Evolutionary conservation across 768 basidiomycete genomes (phyloP), one percentile per base, ranked within the genome.

Genomic region (Hygrophoropsis aurantiaca): DNA sequence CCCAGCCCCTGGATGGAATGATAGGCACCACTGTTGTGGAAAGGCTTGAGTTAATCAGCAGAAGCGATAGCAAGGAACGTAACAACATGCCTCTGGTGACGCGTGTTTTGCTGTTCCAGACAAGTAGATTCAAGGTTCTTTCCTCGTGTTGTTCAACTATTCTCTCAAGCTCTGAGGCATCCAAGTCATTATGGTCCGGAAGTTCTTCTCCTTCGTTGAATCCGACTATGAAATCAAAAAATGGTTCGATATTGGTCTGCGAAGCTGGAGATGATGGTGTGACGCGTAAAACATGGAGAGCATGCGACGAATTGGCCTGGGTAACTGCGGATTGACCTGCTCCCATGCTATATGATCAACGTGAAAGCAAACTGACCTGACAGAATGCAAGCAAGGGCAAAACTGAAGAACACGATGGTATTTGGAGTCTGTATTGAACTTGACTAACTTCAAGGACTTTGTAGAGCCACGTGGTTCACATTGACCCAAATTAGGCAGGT

Each of bases 151-250:
- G 74, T 65, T 93, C 91, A 19, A 94, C 90, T 38, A 93, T 89
- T 50, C 71, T 80, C 61, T 90, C 90, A 3, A 94, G 73, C 47
- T 83, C 82, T 6, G 79, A 67, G 10, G 79, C 85, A 55, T 90
- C 86, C 40, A 91, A 77, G 39, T 67, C 73, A 51, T 74, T 77
- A 44, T 74, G 73, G 4, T 60, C 58, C 19, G 74, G 68, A 24
- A 66, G 65, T 18, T 76, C 73, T 52, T 82, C 80, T 7, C 89
- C 88, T 61, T 92, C 84, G 35, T 66, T 66, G 47, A 92, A 87
- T 9, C 95, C 97, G 34, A 97, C 84, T 18, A 99, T 80, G 64
- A 97, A 98, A 72, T 98, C 97, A 58, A 99, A 99, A 71, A 93
- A 94, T 3, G 95, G 90, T 61, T 87, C 84, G 32, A 85, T 74